Evolutionary conservation across 768 basidiomycete genomes (phyloP), one percentile per base, ranked within the genome.

Genomic region (Grammothele lineata): DNA sequence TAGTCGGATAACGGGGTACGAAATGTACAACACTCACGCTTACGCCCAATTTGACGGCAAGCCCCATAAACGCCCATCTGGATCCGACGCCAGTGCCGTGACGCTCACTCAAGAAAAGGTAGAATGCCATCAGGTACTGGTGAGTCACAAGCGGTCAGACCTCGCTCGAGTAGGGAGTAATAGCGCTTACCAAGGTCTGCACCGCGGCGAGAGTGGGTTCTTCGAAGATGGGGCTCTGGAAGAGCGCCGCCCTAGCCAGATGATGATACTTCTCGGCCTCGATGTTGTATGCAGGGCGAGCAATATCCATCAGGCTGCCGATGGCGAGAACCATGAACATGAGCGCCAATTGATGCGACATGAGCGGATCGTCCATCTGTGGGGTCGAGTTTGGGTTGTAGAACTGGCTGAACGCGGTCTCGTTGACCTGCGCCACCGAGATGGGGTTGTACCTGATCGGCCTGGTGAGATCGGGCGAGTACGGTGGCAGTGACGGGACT

Each of bases 11-110:
- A 30, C 8, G 8, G 27, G 7, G 27, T 30, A 30, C 8, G 27
- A 30, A 30, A 30, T 30, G n/a, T n/a, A n/a, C n/a, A 5, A 37
- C 33, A 67, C 65, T 60, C 47, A 85, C 83, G 66, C 81, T 81
- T 58, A 83, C 79, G 45, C 81, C 81, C 51, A 85, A 62, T 61
- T 85, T 86, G 24, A 83, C 80, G 15, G 79, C 76, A 25, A 86
- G 70, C 32, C 84, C 84, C 81, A 85, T 83, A 43, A 81, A 66
- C n/a, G 80, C 76, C 84, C 84, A 86, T 47, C 83, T 68, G 22
- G 81, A 76, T 10, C 76, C 75, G 40, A 78, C 79, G 47, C 71
- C 70, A 41, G 67, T 67, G 7, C 68, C 66, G 38, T 63, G 58
- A 17, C 62, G 51, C 83, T 85, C 54, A 44, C 57, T 47, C 48